Base-by-base conservation (phyloP, 1,284 basidiomycete genomes). In the Fomitopsis betulina region DNA sequence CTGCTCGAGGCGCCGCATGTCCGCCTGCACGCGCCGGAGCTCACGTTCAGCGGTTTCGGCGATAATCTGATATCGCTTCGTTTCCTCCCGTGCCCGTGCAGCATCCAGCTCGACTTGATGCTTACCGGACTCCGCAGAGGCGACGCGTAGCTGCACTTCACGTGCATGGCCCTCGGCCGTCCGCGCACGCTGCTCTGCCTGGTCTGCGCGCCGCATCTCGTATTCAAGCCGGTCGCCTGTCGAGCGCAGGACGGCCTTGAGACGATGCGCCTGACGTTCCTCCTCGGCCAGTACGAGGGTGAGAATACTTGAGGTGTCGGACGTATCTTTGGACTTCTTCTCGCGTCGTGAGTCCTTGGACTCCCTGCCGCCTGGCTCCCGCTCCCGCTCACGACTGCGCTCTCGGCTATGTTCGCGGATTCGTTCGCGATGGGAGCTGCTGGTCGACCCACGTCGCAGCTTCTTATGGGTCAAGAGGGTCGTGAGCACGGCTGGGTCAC, bases 251-350 rank as follows among this genome's bases (percentile, higher is more conserved):
- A 84, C 67, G 37, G 76, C 75, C 67, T 84, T 86, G 60, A 87
- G 76, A 58, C 80, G 79, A 59, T 78, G 76, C 32, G 77, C 76
- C 64, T 86, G 82, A 54, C 79, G 79, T 67, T 87, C 83, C 67
- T 86, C 83, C 60, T 87, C 85, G n/a, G 79, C 79, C 32, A 87
- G 76, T 40, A 82, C 75, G 35, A 80, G 63, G 30, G 70, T 73
- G 53, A 77, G 67, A 60, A 77, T 71, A 58, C 67, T 71, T 56
- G 68, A 57, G 15, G 67, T 62, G 58, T 72, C 72, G 37, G 68
- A 69, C 13, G 64, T 58, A 30, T 70, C 68, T 47, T 67, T 63
- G 45, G 63, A 63, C 53, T 60, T 63, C 50, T 60, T 62, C 49
- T 47, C 45, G 10, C 45, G 45, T 9, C 54, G 52, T 54, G 57